Evolutionary conservation across 495 filamentous ascomycete genomes (phyloP), one percentile per base, ranked within the genome.

Genomic region (Tuber melanosporum): DNA sequence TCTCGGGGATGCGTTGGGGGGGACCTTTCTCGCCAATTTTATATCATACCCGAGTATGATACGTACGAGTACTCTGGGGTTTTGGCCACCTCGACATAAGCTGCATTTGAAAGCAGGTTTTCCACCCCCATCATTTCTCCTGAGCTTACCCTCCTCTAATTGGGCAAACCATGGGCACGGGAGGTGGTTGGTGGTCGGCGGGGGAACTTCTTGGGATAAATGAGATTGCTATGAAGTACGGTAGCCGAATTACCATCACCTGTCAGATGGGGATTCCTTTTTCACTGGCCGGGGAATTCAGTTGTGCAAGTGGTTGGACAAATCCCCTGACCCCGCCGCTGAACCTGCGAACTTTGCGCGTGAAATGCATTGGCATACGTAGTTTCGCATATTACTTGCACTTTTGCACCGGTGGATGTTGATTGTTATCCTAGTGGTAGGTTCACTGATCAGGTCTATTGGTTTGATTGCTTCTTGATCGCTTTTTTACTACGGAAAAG

Each of bases 71-170:
- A 5, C 39, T 41, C 1, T 41, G 39, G 10, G 32, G 2, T 4
- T 26, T 26, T 66, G 26, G 57, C 32, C 6, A 19, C 57, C 57
- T 66, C 32, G 26, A 32, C 57, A 66, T 36, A 32, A 66, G 57
- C 57, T 66, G 57, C 57, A 66, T 66, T 36, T 36, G 26, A 66
- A 66, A 66, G 15, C 57, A 66, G 57, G 57, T 36, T 66, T 66
- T 66, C n/a, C 22, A 14, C n/a, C 49, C 22, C 9, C 22, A n/a
- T 62, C 22, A n/a, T 62, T 15, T 26, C 57, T 66, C 32, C 15
- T 17, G 4, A 66, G 17, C 14, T 52, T 52, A 9, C 15, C 26
- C n/a, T n/a, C n/a, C n/a, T 36, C 26, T 66, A 15, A 66, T 66
- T 66, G 57, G 57, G 57, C 57, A 12, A 66, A 36, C 14, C 57